Evolutionary conservation across 2,329 filamentous ascomycete species (phyloP).

Genomic region (Celoporthe dispersa): DNA sequence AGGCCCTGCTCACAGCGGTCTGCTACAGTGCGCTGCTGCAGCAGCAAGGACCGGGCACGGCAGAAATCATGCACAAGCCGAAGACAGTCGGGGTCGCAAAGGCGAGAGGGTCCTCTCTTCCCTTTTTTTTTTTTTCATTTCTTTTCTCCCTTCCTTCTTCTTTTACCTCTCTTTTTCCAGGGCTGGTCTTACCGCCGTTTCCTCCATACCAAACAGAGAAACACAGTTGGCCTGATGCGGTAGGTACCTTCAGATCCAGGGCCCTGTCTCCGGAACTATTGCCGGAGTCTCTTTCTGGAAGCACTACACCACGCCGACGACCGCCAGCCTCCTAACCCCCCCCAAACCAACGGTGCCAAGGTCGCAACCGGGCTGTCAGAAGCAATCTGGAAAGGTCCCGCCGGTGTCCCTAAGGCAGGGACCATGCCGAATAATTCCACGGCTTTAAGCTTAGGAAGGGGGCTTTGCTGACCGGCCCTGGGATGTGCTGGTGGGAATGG

Average conservation of each 20-base stretch:
- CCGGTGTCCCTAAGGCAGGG: constrained; percentile 1
- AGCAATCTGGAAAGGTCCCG: not conserved
- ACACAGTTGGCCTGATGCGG: constrained; percentile 7
- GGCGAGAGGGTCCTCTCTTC: not conserved
- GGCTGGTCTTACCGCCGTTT: not conserved
- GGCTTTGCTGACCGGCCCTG: not conserved
- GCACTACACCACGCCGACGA: constrained; percentile 3
- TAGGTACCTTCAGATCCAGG: constrained; percentile 5
- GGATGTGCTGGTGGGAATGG: not conserved
- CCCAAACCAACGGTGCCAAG: constrained; percentile 5
- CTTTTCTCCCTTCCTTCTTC: not conserved
- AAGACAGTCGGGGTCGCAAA: not conserved
- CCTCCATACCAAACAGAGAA: not conserved
- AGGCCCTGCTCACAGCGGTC: no score
- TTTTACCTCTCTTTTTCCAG: not conserved
- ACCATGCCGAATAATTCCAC: not conserved
- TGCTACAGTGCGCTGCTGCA: not conserved
- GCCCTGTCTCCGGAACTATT: constrained; percentile 11
- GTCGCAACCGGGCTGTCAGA: constrained; percentile 1
- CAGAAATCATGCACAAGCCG: not conserved
- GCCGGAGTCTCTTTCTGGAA: constrained; percentile 13
- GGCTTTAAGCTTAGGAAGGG: constrained; percentile 4
- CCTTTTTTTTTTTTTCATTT: not conserved
- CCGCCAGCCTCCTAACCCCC: not conserved
- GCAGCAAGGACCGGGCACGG: not conserved